Base-by-base conservation (phyloP, 208 protist species). In the Trichomonas vaginalis region DNA sequence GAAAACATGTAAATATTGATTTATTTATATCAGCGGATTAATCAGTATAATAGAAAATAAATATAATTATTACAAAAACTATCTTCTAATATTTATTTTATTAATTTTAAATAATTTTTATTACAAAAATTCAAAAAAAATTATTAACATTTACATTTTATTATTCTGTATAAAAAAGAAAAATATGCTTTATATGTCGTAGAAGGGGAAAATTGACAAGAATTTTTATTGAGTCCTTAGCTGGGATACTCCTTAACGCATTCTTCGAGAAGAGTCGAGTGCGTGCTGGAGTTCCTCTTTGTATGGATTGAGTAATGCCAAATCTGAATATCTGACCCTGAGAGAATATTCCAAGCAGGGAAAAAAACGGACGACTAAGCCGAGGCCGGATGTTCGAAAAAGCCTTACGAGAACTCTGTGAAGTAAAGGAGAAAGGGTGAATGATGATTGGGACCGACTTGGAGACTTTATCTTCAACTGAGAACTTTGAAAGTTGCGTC, bases 301-400 rank as follows among this genome's bases (percentile, higher is more conserved):
- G 95, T 96, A 62, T 98, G 97, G 0, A 90, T 88, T 15, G 97
- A 96, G 49, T 96, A 79, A 98, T 96, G 96, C 97, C 98, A 95
- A 98, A 97, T 62, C 97, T 96, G 0, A 97, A 96, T 62, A 97
- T 95, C n/a, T n/a, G n/a, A n/a, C 0, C 96, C 96, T 45, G 96
- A 49, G 35, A 97, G 95, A 8, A 98, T 21, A 17, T 97, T 96
- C n/a, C 95, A 96, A 32, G 97, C 97, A 47, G 97, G 97, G 96
- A 96, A 97, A 35, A 96, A 97, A 15, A 98, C 97, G n/a, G 39
- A 97, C 96, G 14, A 98, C 97, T 4, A 97, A 96, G 27, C 97
- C 97, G 4, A 98, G 62, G 10, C 51, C 62, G 35, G 6, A 23
- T 95, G 37, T n/a, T n/a, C n/a, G n/a, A 61, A 32, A 96, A 48